Base-by-base conservation (phyloP, 129 eudicot species). In the Centrapalus pauciflorus region DNA sequence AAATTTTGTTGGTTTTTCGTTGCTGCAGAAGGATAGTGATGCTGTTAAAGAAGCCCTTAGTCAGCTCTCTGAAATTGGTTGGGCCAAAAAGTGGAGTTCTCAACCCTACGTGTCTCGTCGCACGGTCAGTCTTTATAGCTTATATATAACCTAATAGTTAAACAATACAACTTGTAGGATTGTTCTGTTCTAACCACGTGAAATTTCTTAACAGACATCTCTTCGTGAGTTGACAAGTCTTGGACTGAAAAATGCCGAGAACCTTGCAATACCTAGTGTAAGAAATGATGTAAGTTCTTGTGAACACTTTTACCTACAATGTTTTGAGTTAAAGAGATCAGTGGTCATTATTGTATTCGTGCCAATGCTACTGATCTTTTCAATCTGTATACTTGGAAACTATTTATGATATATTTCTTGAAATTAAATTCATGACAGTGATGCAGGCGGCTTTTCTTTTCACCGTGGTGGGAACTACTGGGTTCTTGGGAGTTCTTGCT, bases 381-480 rank as follows among this genome's bases (percentile, higher is more conserved):
- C 34, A 25, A 12, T 3, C 3, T 57, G 14, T 34, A 29, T 34
- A 16, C 24, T 61, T 61, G 35, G 29, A 56, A 33, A 70, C 5
- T n/a, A 21, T 51, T 60, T 26, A n/a, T 32, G 26, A 55, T 57
- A 40, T 26, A 40, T 71, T 79, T 82, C 75, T 72, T 64, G 81
- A 73, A 80, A 72, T 75, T 89, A 85, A 89, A 82, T 76, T 82
- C 77, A 69, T 80, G 79, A 80, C 96, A 89, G 95, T 94, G 81
- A 80, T 94, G 97, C 99, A 94, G 99, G 99, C 96, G 41, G 99
- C 97, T 77, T 94, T 94, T 76, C 97, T 94, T 64, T 77, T 80
- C 71, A 86, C 99, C 13, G 99, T 94, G 83, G 99, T 94, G 59
- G 99, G 99, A 56, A 72, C 87, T 58, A 89, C 99, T 49, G 95